These are phyloP conservation scores for Gymnopilus junonius DNA, from an alignment of 768 basidiomycete species.

Conservation along the genomic window DNA sequence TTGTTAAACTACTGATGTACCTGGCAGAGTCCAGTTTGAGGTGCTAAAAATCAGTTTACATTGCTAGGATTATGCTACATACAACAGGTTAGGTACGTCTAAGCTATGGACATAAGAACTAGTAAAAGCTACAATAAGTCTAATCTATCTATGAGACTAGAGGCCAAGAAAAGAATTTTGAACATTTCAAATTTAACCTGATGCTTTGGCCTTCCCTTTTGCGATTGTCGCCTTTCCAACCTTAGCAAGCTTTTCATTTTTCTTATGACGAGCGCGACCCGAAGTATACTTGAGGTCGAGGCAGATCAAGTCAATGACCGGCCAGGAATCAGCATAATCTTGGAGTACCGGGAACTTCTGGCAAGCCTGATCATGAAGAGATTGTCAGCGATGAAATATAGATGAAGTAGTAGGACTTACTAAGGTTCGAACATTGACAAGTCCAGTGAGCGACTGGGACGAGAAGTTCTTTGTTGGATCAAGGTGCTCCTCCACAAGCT, in stretches of 20 bases:
- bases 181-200: too few relatives aligned
- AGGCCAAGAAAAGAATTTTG: too few relatives aligned
- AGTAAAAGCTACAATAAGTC: neutral
- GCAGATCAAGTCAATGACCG: neutral
- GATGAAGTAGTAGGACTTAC: neutral
- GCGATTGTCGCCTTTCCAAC: neutral
- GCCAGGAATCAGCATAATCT: neutral
- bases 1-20: too few relatives aligned
- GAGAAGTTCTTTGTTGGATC: constrained; percentile 11
- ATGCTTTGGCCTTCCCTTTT: neutral
- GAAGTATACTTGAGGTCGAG: neutral
- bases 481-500: constrained; percentile 14
- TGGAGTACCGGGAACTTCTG: neutral
- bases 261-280: neutral
- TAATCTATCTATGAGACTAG: too few relatives aligned
- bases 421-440: neutral
- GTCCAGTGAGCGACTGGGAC: constrained; percentile 1
- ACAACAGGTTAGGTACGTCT: too few relatives aligned
- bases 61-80: too few relatives aligned
- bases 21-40: too few relatives aligned
- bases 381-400: neutral
- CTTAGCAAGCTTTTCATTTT: neutral
- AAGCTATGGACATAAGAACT: too few relatives aligned
- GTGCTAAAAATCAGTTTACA: too few relatives aligned
- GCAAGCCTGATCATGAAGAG: neutral